phyloP scores from a whole-genome alignment of 345 rosid species.

The Salix exigua region DNA sequence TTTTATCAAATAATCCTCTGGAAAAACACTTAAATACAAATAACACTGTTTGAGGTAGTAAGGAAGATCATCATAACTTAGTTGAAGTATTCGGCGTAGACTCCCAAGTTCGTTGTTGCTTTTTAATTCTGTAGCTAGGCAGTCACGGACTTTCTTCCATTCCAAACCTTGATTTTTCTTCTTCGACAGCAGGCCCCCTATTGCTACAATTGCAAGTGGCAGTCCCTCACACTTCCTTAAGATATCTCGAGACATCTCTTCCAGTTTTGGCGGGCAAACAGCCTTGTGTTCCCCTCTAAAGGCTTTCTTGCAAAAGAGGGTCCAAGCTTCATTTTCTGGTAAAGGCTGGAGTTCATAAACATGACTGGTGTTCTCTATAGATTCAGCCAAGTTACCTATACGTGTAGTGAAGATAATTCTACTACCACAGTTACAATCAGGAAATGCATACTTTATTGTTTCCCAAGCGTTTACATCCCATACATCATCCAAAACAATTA shows the following conservation, averaged over 20 bases:
- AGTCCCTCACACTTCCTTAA: slow-evolving; percentile 11
- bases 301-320: slow-evolving; percentile 10
- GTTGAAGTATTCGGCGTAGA: neutral
- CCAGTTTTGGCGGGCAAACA: slow-evolving; percentile 2
- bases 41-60: slow-evolving; percentile 7
- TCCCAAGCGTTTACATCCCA: slow-evolving; percentile 11
- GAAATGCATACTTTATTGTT: neutral
- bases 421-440: neutral
- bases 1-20: slow-evolving; percentile 9
- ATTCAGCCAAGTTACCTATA: neutral
- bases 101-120: neutral
- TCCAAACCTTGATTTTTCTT: slow-evolving; percentile 1
- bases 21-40: slow-evolving; percentile 9
- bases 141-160: slow-evolving; percentile 5
- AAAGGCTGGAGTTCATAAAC: slow-evolving; percentile 7
- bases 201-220: slow-evolving; percentile 12
- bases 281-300: slow-evolving; percentile 2
- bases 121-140: neutral
- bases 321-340: neutral
- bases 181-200: slow-evolving; percentile 4
- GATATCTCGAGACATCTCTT: neutral
- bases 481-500: slow-evolving; percentile 12
- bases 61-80: neutral
- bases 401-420: slow-evolving; percentile 9
- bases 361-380: neutral